A percentile compares a stretch with the other conserved stretches of the same genome.
These are phyloP conservation scores for Jatropha curcas DNA, from an alignment of 345 rosid species.

Conservation along the genomic window DNA sequence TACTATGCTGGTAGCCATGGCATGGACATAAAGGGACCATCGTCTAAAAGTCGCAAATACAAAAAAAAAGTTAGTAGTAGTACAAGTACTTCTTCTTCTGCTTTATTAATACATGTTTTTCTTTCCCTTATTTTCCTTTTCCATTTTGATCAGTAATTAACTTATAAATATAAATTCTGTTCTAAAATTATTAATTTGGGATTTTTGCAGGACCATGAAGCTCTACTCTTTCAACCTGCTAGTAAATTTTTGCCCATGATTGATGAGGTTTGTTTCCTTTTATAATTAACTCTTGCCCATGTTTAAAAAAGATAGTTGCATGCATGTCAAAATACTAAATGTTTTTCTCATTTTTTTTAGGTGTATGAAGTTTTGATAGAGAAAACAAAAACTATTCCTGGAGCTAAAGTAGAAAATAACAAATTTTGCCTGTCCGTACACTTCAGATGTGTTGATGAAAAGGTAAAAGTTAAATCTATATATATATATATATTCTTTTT, in stretches of 20 bases:
- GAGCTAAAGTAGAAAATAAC: slow-evolving; percentile 86
- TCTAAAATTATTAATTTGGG: not conserved
- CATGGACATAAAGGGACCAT: slow-evolving; percentile 97
- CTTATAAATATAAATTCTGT: too few relatives aligned
- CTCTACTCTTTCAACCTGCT: slow-evolving; percentile 79
- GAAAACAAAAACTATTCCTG: slow-evolving; percentile 70
- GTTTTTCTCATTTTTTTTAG: slow-evolving; percentile 22
- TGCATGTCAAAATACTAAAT: not conserved
- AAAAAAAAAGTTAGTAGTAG: slow-evolving; percentile 53
- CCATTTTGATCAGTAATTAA: not conserved
- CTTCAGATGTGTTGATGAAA: slow-evolving; percentile 81
- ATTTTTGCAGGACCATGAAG: slow-evolving; percentile 42
- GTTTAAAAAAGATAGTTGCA: too few relatives aligned
- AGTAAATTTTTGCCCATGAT: slow-evolving; percentile 78
- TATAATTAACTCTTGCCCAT: not conserved
- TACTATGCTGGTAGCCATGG: slow-evolving; percentile 99
- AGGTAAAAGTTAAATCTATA: slow-evolving; percentile 36
- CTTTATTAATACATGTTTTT: not conserved
- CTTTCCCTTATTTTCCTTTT: not conserved
- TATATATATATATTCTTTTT: not conserved
- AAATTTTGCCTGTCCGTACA: slow-evolving; percentile 89
- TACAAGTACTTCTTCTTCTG: not conserved
- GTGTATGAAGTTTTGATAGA: slow-evolving; percentile 55
- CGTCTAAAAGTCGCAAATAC: slow-evolving; percentile 47
- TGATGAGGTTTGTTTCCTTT: slow-evolving; percentile 54